A percentile compares a stretch with the other conserved stretches of the same genome.
phyloP scores from a whole-genome alignment of 176 grass and related monocot species.

The Saccharum officinarum region DNA sequence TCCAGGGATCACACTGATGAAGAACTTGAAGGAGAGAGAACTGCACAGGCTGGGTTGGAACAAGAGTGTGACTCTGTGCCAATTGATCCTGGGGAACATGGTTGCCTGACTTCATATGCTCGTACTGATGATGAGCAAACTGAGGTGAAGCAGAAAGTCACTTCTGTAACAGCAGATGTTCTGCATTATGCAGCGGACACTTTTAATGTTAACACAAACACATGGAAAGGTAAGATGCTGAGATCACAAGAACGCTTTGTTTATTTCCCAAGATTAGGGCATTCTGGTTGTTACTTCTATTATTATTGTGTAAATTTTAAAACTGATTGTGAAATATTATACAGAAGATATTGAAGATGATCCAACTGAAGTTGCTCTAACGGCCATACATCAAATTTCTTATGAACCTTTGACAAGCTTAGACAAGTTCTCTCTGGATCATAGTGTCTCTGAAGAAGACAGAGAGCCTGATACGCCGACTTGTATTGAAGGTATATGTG shows the following conservation, averaged over 20 bases:
- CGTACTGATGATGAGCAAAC: conserved; percentile 25
- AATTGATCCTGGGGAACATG: conserved; percentile 27
- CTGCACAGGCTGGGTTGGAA: conserved; percentile 31
- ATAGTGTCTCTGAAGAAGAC: conserved; percentile 53
- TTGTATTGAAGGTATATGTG: conserved; percentile 44
- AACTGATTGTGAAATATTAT: conserved; percentile 26
- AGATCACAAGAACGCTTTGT: not conserved
- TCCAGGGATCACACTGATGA: conserved; percentile 28
- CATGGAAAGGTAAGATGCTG: conserved; percentile 38
- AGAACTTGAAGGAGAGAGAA: conserved; percentile 39
- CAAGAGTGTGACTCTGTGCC: conserved; percentile 25
- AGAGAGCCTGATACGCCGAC: conserved; percentile 41
- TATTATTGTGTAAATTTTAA: not conserved
- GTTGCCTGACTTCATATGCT: conserved; percentile 26
- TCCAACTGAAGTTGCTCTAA: conserved; percentile 26
- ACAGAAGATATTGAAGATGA: conserved; percentile 47
- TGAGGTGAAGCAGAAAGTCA: conserved; percentile 22
- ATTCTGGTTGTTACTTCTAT: conserved; percentile 25
- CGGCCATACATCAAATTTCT: conserved; percentile 36
- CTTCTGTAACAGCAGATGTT: not conserved
- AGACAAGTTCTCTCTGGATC: conserved; percentile 34
- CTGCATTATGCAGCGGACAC: conserved; percentile 9
- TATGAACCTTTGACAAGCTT: conserved; percentile 33
- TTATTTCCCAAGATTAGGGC: not conserved
- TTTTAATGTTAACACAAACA: conserved; percentile 1